These are phyloP conservation scores for Claviceps capensis DNA, from an alignment of 2,329 filamentous ascomycete species.

Conservation along the genomic window DNA sequence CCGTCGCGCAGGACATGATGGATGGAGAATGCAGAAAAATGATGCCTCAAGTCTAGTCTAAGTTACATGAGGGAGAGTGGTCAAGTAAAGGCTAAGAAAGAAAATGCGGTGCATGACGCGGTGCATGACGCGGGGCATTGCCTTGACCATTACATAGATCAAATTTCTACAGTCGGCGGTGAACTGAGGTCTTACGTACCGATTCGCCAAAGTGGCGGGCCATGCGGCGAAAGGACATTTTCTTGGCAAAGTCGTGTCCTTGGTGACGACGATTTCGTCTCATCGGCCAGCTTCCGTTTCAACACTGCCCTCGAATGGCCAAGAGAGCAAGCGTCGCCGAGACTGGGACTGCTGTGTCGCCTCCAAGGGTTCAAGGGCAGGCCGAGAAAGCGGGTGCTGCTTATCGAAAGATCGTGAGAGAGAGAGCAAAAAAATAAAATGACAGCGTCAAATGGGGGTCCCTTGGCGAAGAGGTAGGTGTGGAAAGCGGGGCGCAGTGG, in stretches of 20 bases:
- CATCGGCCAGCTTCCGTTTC: conserved; percentile 1
- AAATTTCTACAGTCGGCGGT: neutral
- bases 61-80: too few species aligned
- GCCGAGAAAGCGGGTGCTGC: conserved; percentile 5
- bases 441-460: neutral
- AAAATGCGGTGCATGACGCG: neutral
- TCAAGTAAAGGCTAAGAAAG: too few species aligned
- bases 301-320: neutral
- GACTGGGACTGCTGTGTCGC: conserved; percentile 5
- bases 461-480: neutral
- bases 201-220: conserved; percentile 34
- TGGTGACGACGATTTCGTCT: neutral
- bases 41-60: too few species aligned
- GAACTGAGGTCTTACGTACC: conserved; percentile 18
- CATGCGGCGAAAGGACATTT: conserved; percentile 27
- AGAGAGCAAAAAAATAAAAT: neutral
- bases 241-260: neutral
- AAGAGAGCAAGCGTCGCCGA: conserved; percentile 2
- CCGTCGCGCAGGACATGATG: neutral
- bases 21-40: too few species aligned
- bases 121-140: neutral
- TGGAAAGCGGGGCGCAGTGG: conserved; percentile 3
- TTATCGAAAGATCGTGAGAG: neutral
- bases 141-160: neutral
- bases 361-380: conserved; percentile 4